Conservation (phyloP, 352 stramenopile species). For the Phytophthora nicotianae region DNA sequence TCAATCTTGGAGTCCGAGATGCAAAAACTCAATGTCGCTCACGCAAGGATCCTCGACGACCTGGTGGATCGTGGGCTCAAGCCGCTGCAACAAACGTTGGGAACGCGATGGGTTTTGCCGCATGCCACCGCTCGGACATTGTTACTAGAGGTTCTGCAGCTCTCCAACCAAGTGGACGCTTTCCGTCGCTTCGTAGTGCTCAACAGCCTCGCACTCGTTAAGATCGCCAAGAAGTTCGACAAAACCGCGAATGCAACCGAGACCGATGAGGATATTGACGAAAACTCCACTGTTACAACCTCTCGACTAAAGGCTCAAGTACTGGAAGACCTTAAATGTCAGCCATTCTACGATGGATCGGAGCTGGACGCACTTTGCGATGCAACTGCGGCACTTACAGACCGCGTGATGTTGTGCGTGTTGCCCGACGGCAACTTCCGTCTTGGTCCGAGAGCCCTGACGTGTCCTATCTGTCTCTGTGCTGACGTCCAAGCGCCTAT, state of each 20-base stretch:
- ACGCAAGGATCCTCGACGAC: conserved; percentile 60
- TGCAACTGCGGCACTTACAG: conserved; percentile 50
- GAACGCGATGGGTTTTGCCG: conserved; percentile 65
- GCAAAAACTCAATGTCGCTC: conserved; percentile 61
- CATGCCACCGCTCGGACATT: conserved; percentile 55
- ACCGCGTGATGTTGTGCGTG: conserved; percentile 76
- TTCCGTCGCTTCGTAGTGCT: conserved; percentile 82
- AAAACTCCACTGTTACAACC: background rate
- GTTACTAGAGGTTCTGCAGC: conserved; percentile 60
- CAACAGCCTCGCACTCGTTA: conserved; percentile 80
- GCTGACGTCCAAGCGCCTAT: conserved; percentile 70
- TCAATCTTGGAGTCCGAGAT: conserved; percentile 53
- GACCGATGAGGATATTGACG: conserved; percentile 14
- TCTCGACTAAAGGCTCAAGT: conserved; percentile 39
- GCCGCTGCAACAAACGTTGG: conserved; percentile 43
- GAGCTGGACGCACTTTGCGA: conserved; percentile 61
- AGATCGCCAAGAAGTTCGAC: conserved; percentile 87
- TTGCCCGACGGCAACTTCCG: conserved; percentile 72
- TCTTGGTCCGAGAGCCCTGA: conserved; percentile 45
- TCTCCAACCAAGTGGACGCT: conserved; percentile 68
- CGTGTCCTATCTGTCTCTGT: conserved; percentile 76
- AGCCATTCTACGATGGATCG: conserved; percentile 72
- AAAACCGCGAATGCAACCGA: conserved; percentile 41
- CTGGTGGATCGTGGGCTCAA: conserved; percentile 47
- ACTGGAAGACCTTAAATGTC: conserved; percentile 58